Base-by-base conservation (phyloP, 2,329 filamentous ascomycete genomes). In the Cryphonectria carpinicola region DNA sequence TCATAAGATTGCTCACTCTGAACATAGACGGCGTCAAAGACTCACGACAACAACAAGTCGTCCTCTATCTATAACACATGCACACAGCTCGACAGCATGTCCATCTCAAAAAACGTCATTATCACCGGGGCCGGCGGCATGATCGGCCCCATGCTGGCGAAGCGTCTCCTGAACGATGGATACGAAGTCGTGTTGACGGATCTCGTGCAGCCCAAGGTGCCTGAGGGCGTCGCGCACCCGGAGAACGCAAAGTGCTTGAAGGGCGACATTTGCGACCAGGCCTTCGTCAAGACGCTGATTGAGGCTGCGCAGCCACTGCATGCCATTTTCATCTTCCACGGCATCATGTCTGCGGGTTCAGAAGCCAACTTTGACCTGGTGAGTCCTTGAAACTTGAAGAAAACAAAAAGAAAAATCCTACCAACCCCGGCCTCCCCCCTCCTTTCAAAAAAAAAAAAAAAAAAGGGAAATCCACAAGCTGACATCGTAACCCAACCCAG, bases 331-430 rank as follows among this genome's bases (percentile, higher is more conserved):
- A 82, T 89, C 75, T 87, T 91, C 77, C 89, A 91, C 78, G 89
- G 89, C 73, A 89, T 91, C 82, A 91, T 91, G 89, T 90, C 88
- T 0, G 85, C 86, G 17, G 88, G 88, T 7, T 86, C 88, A 22
- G 89, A 91, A 79, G 86, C 86, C 58, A 84, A 90, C 79, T 88
- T 87, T 73, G 86, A 88, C 66, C 81, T 89, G 56, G 69, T 71
- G 56, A 70, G 65, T 25, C 8, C n/a, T 39, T 11, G 10, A 39
- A 11, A 39, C 1, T 39, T 11, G 10, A 39, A 13, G 37, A 39
- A 13, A 39, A 39, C 8, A 11, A 39, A 39, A 39, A 39, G 1
- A 11, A 11, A 11, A 11, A 13, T 11, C n/a, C n/a, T n/a, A n/a
- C n/a, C n/a, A n/a, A n/a, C 32, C 3, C 32, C 0, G 0, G 2